phyloP scores from a whole-genome alignment of 352 stramenopile genomes.

The Globisporangium paddicum region DNA sequence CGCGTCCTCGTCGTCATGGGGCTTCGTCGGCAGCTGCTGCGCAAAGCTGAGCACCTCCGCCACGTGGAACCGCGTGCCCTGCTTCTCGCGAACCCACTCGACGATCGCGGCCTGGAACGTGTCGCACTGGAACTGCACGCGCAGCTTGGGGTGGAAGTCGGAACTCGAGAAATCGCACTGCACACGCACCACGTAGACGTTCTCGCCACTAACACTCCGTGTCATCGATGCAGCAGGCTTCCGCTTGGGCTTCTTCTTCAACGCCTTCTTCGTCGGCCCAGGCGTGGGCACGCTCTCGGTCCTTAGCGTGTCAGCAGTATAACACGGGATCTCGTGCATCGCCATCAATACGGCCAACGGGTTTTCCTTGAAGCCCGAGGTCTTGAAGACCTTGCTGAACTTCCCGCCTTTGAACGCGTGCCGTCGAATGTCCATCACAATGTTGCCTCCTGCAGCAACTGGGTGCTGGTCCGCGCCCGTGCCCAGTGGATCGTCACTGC shows the following conservation, averaged over 20 bases:
- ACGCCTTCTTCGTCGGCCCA: slow-evolving; percentile 18
- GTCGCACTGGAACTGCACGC: slow-evolving; percentile 51
- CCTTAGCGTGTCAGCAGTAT: background rate
- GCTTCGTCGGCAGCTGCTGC: background rate
- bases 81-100: slow-evolving; percentile 43
- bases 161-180: slow-evolving; percentile 20
- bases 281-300: background rate
- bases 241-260: slow-evolving; percentile 38
- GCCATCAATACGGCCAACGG: slow-evolving; percentile 35
- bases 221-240: slow-evolving; percentile 11
- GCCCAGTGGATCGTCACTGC: background rate
- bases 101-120: slow-evolving; percentile 36
- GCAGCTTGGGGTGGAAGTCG: slow-evolving; percentile 23
- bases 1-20: slow-evolving; percentile 18
- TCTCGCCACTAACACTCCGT: background rate
- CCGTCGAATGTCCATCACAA: slow-evolving; percentile 26
- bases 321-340: slow-evolving; percentile 27
- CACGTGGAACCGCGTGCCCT: background rate
- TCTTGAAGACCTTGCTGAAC: slow-evolving; percentile 28
- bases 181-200: slow-evolving; percentile 33
- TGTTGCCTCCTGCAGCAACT: background rate
- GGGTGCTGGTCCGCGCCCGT: background rate
- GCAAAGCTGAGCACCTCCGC: slow-evolving; percentile 4
- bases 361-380: slow-evolving; percentile 41
- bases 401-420: slow-evolving; percentile 24